Conservation (phyloP, 345 rosid species). For the Laguncularia racemosa region DNA sequence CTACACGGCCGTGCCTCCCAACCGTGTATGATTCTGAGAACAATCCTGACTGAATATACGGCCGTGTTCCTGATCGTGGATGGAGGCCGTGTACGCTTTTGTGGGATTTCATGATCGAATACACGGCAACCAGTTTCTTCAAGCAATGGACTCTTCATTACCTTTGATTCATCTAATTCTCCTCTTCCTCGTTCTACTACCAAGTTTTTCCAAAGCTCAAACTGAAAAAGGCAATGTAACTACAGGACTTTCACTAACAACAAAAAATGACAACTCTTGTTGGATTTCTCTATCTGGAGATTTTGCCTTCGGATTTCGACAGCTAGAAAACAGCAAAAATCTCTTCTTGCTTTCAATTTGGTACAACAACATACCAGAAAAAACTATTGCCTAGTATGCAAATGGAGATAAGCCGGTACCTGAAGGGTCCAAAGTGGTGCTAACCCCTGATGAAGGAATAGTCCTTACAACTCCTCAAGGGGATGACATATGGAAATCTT, state of each 20-base stretch:
- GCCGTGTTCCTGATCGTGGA: too few relatives aligned
- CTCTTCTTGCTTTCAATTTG: slow-evolving; percentile 27
- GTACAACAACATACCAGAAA: slow-evolving; percentile 18
- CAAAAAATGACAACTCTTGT: background rate
- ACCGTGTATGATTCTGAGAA: too few relatives aligned
- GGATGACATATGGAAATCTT: slow-evolving; percentile 16
- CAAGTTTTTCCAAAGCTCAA: background rate
- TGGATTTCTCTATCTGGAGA: slow-evolving; percentile 25
- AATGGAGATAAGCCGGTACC: slow-evolving; percentile 9
- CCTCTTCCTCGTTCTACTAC: background rate
- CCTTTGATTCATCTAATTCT: too few relatives aligned
- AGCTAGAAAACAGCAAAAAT: slow-evolving; percentile 2
- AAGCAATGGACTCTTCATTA: too few relatives aligned
- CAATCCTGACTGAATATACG: too few relatives aligned
- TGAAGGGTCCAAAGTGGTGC: slow-evolving; percentile 15
- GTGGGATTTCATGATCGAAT: too few relatives aligned
- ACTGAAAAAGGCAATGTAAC: background rate
- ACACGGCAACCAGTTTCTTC: too few relatives aligned
- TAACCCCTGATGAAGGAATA: slow-evolving; percentile 13
- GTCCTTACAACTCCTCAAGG: slow-evolving; percentile 19
- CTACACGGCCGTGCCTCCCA: too few relatives aligned
- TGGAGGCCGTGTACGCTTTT: too few relatives aligned
- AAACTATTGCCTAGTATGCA: slow-evolving; percentile 26
- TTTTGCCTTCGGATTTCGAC: slow-evolving; percentile 27
- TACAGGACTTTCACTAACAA: background rate